Percentiles rank a stretch among this genome's conserved stretches.
Conservation (phyloP, 495 filamentous ascomycete genomes). For the Podospora tetraspora region DNA sequence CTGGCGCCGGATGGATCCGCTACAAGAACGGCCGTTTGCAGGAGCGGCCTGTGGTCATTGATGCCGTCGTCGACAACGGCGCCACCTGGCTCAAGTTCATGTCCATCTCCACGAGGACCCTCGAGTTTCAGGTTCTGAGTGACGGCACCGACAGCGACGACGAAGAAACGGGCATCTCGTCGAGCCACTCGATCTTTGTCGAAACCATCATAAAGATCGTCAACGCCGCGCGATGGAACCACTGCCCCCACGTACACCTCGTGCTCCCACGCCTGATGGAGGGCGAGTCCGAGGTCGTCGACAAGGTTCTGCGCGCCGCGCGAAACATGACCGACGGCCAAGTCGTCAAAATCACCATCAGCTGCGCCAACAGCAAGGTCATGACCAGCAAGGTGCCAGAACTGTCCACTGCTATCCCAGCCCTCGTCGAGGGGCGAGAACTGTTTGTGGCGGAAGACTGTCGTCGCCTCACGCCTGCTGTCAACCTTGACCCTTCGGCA, state of each 20-base stretch:
- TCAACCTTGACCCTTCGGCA: slow-evolving; percentile 41
- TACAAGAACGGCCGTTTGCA: slow-evolving; percentile 27
- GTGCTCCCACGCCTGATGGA: slow-evolving; percentile 22
- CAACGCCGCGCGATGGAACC: slow-evolving; percentile 31
- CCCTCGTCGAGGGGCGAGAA: slow-evolving; percentile 22
- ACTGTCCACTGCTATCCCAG: slow-evolving; percentile 16
- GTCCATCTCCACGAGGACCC: slow-evolving; percentile 22
- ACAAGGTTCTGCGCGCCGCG: slow-evolving; percentile 23
- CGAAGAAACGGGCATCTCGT: slow-evolving; percentile 4
- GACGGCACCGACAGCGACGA: slow-evolving; percentile 6
- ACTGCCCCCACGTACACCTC: slow-evolving; percentile 29
- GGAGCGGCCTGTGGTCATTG: slow-evolving; percentile 23
- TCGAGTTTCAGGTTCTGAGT: slow-evolving; percentile 17
- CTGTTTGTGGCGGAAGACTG: slow-evolving; percentile 23
- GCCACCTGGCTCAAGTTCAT: slow-evolving; percentile 33
- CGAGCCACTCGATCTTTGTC: slow-evolving; percentile 28
- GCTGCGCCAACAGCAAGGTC: slow-evolving; percentile 25
- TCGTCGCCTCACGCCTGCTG: slow-evolving; percentile 25
- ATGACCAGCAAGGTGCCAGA: slow-evolving; percentile 18
- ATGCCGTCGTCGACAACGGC: slow-evolving; percentile 31
- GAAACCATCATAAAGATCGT: slow-evolving; percentile 25
- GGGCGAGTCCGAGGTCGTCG: slow-evolving; percentile 25
- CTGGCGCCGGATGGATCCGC: slow-evolving; percentile 21
- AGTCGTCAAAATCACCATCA: slow-evolving; percentile 23
- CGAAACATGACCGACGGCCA: slow-evolving; percentile 17